Percentiles rank a stretch among this genome's conserved stretches.
Conservation (phyloP, 306 rosid species). For the Pyrus bretschneideri region DNA sequence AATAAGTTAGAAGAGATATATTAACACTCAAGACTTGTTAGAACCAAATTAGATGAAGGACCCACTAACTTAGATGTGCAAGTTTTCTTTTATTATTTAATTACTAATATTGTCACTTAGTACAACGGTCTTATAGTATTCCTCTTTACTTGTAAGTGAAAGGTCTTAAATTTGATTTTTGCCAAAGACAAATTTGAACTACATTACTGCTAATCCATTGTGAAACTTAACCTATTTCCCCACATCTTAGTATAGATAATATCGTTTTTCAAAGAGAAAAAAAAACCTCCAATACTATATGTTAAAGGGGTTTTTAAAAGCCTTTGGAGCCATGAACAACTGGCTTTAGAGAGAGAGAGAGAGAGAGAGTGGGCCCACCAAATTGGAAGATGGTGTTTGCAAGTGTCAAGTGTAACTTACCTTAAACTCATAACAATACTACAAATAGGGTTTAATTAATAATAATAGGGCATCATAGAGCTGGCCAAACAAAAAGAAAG, state of each 20-base stretch:
- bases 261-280: no score
- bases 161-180: no score
- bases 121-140: rapidly evolving
- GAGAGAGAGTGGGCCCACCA: background rate
- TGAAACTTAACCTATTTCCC: rapidly evolving
- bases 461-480: background rate
- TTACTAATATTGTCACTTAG: no score
- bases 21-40: background rate
- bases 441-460: background rate
- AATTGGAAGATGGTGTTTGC: background rate
- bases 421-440: background rate
- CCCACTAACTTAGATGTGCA: background rate
- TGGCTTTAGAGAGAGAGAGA: background rate
- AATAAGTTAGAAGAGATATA: background rate
- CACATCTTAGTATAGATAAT: no score
- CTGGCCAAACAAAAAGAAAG: background rate
- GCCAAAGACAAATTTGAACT: no score
- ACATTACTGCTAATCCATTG: no score
- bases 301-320: background rate
- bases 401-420: background rate
- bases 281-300: background rate
- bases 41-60: background rate
- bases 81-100: background rate
- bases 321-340: background rate
- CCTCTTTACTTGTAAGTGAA: no score